Conservation (phyloP, 345 rosid genomes). For the Boechera retrofracta region DNA sequence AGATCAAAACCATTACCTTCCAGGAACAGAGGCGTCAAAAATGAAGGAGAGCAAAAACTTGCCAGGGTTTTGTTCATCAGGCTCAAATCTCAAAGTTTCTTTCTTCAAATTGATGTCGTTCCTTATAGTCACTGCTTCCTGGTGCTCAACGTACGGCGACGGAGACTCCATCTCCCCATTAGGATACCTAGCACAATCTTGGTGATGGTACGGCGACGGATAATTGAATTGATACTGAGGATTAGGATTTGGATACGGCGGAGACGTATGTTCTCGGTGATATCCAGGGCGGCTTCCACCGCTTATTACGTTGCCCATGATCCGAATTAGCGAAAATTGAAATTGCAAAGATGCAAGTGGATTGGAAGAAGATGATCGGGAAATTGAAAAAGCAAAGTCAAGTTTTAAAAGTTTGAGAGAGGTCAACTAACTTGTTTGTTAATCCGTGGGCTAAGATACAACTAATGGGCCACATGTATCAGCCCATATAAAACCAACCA, state of each 20-base stretch:
- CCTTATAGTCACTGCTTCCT: conserved; percentile 66
- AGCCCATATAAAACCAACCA: neutral
- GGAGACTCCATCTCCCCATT: conserved; percentile 54
- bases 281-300: conserved; percentile 17
- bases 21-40: conserved; percentile 77
- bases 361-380: neutral
- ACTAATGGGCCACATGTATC: neutral
- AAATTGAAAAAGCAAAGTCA: neutral
- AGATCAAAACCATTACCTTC: conserved; percentile 49
- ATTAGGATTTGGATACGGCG: conserved; percentile 60
- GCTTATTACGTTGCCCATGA: conserved; percentile 31
- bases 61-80: conserved; percentile 69
- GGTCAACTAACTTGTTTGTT: neutral
- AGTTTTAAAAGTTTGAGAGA: neutral
- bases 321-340: neutral
- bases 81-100: conserved; percentile 63
- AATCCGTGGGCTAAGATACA: neutral
- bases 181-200: conserved; percentile 46
- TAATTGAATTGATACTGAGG: conserved; percentile 65
- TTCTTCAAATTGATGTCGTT: conserved; percentile 78
- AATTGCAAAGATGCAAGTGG: neutral
- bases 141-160: conserved; percentile 65
- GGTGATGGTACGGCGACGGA: conserved; percentile 66
- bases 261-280: conserved; percentile 51
- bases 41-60: conserved; percentile 67